A percentile compares a stretch with the other conserved stretches of the same genome.
Evolutionary conservation across 208 protist species (phyloP).

Genomic region (Naegleria lovaniensis): DNA sequence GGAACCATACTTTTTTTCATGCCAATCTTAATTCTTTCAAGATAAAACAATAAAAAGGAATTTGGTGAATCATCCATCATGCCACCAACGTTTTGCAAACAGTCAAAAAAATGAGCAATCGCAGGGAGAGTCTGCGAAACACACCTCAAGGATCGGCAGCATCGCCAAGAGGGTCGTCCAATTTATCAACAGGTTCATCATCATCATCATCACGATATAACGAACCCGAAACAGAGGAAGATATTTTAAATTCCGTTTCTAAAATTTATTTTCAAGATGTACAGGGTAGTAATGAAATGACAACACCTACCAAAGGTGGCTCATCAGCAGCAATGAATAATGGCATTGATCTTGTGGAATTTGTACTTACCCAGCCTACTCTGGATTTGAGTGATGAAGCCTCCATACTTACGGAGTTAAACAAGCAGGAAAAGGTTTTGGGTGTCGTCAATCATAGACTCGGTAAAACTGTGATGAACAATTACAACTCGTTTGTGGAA

Average conservation of each 20-base stretch:
- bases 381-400: background rate
- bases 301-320: too few species aligned
- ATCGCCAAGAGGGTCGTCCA: background rate
- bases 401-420: background rate
- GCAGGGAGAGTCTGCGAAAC: too few species aligned
- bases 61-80: too few species aligned
- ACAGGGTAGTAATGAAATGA: background rate
- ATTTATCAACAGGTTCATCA: background rate
- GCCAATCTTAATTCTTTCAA: too few species aligned
- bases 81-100: too few species aligned
- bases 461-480: slow-evolving; percentile 18
- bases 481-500: slow-evolving; percentile 24
- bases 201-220: background rate
- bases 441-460: background rate
- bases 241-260: background rate
- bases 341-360: background rate
- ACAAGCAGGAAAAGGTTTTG: background rate
- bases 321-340: too few species aligned
- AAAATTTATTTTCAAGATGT: background rate
- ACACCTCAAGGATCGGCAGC: too few species aligned
- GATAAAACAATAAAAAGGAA: too few species aligned
- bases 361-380: background rate
- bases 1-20: too few species aligned
- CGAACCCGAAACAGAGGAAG: background rate
- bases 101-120: too few species aligned